Conservation (phyloP, 192 early-diverging fungal species). For the Phycomyces blakesleeanus region DNA sequence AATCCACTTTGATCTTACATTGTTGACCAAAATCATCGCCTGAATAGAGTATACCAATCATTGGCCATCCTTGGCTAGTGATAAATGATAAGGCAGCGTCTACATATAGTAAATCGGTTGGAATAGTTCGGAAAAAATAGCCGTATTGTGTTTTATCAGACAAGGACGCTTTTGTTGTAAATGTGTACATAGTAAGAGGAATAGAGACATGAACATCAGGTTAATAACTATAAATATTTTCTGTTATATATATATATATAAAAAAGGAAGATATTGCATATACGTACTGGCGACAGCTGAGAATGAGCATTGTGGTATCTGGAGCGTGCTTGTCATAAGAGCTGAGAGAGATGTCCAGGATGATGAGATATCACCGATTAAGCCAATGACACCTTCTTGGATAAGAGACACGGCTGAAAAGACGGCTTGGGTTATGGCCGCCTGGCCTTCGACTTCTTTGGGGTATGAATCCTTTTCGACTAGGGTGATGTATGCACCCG, state of each 20-base stretch:
- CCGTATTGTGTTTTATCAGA: conserved; percentile 46
- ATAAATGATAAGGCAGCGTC: conserved; percentile 46
- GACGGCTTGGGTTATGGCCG: conserved; percentile 43
- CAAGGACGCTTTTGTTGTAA: conserved; percentile 43
- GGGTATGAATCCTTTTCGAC: conserved; percentile 50
- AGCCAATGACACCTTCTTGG: conserved; percentile 44
- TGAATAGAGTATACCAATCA: conserved; percentile 41
- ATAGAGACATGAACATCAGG: no score
- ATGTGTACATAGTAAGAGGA: no score
- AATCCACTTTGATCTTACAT: conserved; percentile 25
- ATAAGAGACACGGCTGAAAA: conserved; percentile 45
- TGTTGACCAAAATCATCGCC: conserved; percentile 41
- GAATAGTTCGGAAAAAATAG: conserved; percentile 49
- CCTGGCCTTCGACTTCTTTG: conserved; percentile 34
- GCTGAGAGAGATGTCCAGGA: conserved; percentile 44
- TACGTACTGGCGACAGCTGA: conserved; percentile 48
- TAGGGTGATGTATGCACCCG: conserved; percentile 46
- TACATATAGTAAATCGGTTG: conserved; percentile 44
- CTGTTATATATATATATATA: no score
- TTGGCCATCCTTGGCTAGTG: conserved; percentile 39
- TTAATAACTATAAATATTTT: no score
- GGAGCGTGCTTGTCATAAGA: conserved; percentile 42
- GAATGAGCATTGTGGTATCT: conserved; percentile 50
- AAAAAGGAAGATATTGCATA: no score
- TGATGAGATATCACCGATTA: conserved; percentile 47